Evolutionary conservation across 768 basidiomycete species (phyloP), one percentile per base, ranked within the genome.

Genomic region (Lentinula sp.): DNA sequence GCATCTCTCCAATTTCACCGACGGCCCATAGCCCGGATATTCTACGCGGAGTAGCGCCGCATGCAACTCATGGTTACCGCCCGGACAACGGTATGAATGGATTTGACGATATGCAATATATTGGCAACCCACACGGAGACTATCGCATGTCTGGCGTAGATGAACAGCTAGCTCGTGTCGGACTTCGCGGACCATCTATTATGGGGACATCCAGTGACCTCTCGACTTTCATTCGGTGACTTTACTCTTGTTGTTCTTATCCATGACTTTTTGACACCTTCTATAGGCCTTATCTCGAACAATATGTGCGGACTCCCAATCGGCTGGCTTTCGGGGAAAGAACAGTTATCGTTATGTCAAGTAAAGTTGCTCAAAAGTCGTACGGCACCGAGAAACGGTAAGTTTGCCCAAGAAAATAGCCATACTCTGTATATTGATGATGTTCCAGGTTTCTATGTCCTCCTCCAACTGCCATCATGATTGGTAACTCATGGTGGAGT

Each of bases 321-420:
- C 84, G 95, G 35, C 82, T 97, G 50, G 90, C 90, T 1, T 90
- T 90, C 67, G 96, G 96, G 55, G 96, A 98, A 72, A 86, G 94
- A 52, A 93, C 94, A 4, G 85, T 98, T 62, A 90, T 98, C 63
- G 90, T 98, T 67, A 95, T 97, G 91, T 95, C 93, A n/a, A 93
- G 91, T 71, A 94, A 91, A 69, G 95, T 98, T 35, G 96, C 93
- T 3, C 96, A 98, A 79, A 96, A 98, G 71, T 94, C 92, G 8
- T 98, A 98, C 70, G 95, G 95, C 41, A 94, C 90, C 16, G 95
- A 98, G 73, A 97, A 97, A 73, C 83, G 95, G 90, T 90, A 63
- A 50, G 79, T 68, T 42, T 32, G 16, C 9, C 7, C 7, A 1
- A 41, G 37, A 23, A 18, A 54, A 36, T 10, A 9, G n/a, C 9